These are phyloP conservation scores for Candida michaelii DNA, from an alignment of 805 yeast species.

Conservation along the genomic window DNA sequence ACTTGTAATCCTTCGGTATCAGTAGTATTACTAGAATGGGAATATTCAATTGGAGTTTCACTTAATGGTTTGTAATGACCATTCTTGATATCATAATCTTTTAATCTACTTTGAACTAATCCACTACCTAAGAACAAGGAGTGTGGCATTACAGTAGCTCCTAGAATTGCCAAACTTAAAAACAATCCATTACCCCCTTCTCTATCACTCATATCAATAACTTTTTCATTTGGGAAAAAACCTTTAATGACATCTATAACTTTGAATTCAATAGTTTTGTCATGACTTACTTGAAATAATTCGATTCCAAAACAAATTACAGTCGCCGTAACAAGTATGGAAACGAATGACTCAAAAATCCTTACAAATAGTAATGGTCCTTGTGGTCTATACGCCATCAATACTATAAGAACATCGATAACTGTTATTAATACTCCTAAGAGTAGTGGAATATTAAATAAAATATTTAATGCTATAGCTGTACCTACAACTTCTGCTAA, in stretches of 20 bases:
- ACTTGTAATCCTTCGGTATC: constrained; percentile 4
- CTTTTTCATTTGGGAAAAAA: constrained; percentile 57
- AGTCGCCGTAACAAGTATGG: constrained; percentile 67
- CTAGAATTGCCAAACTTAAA: constrained; percentile 78
- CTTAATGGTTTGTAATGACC: constrained; percentile 46
- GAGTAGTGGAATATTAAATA: constrained; percentile 70
- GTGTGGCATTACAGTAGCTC: constrained; percentile 97
- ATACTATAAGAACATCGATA: constrained; percentile 73
- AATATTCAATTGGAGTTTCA: constrained; percentile 10
- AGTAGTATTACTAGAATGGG: not conserved
- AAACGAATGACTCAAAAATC: constrained; percentile 74
- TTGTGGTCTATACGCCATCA: constrained; percentile 73
- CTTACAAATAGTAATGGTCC: constrained; percentile 76
- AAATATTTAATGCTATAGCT: constrained; percentile 78
- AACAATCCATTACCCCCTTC: constrained; percentile 61
- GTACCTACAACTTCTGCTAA: constrained; percentile 94
- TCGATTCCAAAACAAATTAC: constrained; percentile 78
- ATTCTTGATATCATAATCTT: constrained; percentile 65
- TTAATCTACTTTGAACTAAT: constrained; percentile 78
- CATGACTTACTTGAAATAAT: constrained; percentile 63
- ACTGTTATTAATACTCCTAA: constrained; percentile 79
- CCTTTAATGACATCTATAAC: constrained; percentile 61
- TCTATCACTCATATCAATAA: constrained; percentile 42
- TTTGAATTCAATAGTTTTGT: constrained; percentile 43
- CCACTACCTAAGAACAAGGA: constrained; percentile 83